Conservation (phyloP, 192 early-diverging fungal species). For the Piromyces sp. region DNA sequence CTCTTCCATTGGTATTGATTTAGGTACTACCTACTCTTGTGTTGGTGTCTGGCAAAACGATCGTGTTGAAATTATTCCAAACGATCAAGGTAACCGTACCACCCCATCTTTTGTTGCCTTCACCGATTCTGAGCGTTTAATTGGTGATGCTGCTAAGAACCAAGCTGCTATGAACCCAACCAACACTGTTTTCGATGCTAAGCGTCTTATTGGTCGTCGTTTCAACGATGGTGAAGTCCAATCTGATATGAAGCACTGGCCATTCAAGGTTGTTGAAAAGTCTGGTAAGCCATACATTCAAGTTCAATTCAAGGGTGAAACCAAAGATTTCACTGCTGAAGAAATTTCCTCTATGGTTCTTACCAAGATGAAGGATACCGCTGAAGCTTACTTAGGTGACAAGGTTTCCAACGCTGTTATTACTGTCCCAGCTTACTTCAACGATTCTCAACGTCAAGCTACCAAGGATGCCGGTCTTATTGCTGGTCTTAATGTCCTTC, state of each 20-base stretch:
- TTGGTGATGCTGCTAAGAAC: conserved; percentile 82
- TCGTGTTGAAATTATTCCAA: conserved; percentile 59
- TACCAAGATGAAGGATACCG: conserved; percentile 62
- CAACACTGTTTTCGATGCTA: conserved; percentile 81
- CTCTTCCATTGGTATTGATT: conserved; percentile 75
- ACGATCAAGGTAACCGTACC: conserved; percentile 79
- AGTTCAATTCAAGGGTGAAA: conserved; percentile 68
- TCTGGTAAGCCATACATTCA: conserved; percentile 54
- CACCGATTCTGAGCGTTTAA: conserved; percentile 56
- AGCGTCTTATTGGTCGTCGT: conserved; percentile 76
- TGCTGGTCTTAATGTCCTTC: too few relatives aligned
- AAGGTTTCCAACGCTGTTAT: conserved; percentile 51
- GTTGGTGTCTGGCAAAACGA: conserved; percentile 29
- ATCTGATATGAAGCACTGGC: conserved; percentile 66
- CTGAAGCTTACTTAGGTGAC: conserved; percentile 60
- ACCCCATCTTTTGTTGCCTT: conserved; percentile 77
- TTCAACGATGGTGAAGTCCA: conserved; percentile 70
- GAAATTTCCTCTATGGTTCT: conserved; percentile 64
- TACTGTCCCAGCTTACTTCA: conserved; percentile 33
- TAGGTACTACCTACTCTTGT: conserved; percentile 91
- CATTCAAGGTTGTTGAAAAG: conserved; percentile 58
- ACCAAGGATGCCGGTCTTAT: too few relatives aligned
- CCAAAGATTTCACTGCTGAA: conserved; percentile 62
- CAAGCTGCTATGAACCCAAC: conserved; percentile 78
- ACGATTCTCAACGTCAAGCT: too few relatives aligned